These are phyloP conservation scores for Dujonia santamariae DNA, from an alignment of 1,139 yeast species.

Conservation along the genomic window DNA sequence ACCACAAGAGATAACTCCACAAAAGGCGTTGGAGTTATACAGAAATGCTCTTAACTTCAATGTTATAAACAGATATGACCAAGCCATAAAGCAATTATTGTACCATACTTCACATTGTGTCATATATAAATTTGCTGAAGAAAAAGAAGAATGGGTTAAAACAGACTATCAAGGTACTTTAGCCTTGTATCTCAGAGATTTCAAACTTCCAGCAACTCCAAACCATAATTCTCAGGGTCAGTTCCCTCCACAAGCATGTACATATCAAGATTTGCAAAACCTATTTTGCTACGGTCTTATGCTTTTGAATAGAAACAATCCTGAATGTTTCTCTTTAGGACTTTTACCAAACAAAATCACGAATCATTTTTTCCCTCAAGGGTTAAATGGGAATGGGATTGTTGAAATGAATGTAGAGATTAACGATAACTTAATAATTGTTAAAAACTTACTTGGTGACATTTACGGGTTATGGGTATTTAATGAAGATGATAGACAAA, in stretches of 20 bases:
- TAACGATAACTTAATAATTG: constrained; percentile 76
- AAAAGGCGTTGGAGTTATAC: constrained; percentile 53
- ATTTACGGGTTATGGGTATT: constrained; percentile 91
- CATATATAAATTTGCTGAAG: constrained; percentile 66
- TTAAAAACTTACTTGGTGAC: constrained; percentile 71
- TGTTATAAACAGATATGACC: constrained; percentile 83
- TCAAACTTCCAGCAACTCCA: constrained; percentile 26
- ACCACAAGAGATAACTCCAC: constrained; percentile 17
- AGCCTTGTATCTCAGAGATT: constrained; percentile 71
- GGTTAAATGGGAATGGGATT: constrained; percentile 43
- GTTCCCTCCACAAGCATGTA: too few relatives aligned
- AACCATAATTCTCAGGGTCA: constrained; percentile 15
- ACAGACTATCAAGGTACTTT: constrained; percentile 78
- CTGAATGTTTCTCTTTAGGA: constrained; percentile 80
- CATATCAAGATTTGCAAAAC: constrained; percentile 43
- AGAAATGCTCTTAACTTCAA: constrained; percentile 72
- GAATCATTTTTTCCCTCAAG: constrained; percentile 37
- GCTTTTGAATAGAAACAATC: constrained; percentile 68
- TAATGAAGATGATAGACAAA: constrained; percentile 68
- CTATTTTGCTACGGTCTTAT: constrained; percentile 76
- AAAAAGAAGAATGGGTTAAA: constrained; percentile 74
- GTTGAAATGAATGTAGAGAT: constrained; percentile 66
- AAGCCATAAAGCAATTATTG: constrained; percentile 68
- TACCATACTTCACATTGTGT: constrained; percentile 80
- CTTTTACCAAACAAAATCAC: constrained; percentile 59